Evolutionary conservation across 768 basidiomycete genomes (phyloP).

Genomic region (Galerina sulciceps): DNA sequence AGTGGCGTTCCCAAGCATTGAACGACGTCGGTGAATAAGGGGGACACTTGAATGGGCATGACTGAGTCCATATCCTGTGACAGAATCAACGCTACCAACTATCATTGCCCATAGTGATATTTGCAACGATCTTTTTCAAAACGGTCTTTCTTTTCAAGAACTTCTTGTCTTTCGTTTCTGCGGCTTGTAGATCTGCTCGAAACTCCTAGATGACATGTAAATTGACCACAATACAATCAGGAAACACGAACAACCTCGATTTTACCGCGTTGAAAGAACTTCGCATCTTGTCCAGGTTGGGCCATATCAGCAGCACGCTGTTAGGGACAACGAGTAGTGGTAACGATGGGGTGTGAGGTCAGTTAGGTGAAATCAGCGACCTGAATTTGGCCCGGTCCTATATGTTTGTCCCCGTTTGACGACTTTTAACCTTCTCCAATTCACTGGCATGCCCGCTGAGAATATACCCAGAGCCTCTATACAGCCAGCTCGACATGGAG

Average conservation of each 20-base stretch:
- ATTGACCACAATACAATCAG: neutral
- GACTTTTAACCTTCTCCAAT: neutral
- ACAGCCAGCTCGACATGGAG: conserved; percentile 33
- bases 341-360: neutral
- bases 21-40: conserved; percentile 93
- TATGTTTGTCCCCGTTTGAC: conserved; percentile 15
- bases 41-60: conserved; percentile 68
- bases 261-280: conserved; percentile 91
- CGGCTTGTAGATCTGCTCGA: conserved; percentile 87
- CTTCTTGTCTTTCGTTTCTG: conserved; percentile 96
- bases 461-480: conserved; percentile 29
- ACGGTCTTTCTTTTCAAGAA: conserved; percentile 91
- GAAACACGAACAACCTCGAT: conserved; percentile 68
- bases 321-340: neutral
- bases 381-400: neutral
- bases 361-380: no score
- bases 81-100: conserved; percentile 63
- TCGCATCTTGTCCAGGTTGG: conserved; percentile 83
- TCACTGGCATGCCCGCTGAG: conserved; percentile 17
- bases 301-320: conserved; percentile 33
- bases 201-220: conserved; percentile 65
- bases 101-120: conserved; percentile 99
- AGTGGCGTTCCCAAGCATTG: conserved; percentile 94
- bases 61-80: conserved; percentile 23
- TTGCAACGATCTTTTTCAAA: conserved; percentile 96